Evolutionary conservation across 768 basidiomycete genomes (phyloP).

Genomic region (Lactarius quietus): DNA sequence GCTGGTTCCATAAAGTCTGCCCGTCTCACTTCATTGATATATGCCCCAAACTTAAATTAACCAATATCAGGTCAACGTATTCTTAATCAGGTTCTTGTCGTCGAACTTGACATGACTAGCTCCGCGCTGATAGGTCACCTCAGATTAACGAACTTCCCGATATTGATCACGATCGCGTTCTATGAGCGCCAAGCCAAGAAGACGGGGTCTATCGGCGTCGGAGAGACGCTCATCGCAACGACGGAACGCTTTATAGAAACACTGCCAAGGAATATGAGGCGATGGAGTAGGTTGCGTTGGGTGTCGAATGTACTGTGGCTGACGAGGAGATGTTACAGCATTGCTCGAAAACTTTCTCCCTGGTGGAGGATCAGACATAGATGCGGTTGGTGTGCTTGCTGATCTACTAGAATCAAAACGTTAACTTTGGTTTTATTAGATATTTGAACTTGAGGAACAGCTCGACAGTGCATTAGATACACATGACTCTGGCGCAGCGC

Average conservation of each 20-base stretch:
- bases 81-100: constrained; percentile 65
- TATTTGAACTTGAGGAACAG: constrained; percentile 78
- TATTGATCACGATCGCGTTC: constrained; percentile 72
- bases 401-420: not conserved
- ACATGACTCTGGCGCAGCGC: constrained; percentile 35
- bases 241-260: constrained; percentile 70
- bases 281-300: constrained; percentile 55
- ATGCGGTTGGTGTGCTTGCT: constrained; percentile 47
- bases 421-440: constrained; percentile 37
- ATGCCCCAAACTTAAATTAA: constrained; percentile 15
- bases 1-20: constrained; percentile 96
- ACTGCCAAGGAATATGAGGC: constrained; percentile 70
- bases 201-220: constrained; percentile 59
- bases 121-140: constrained; percentile 3
- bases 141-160: constrained; percentile 80
- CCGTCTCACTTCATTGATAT: constrained; percentile 1
- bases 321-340: constrained; percentile 40
- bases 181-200: constrained; percentile 84
- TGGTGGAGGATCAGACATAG: constrained; percentile 72
- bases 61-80: constrained; percentile 69
- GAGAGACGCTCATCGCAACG: constrained; percentile 65
- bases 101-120: not conserved
- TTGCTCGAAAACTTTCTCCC: constrained; percentile 69
- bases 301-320: not conserved
- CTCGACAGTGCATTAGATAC: constrained; percentile 56